Conservation (phyloP, 371 early-diverging fungal species). For the Mucor lusitanicus region DNA sequence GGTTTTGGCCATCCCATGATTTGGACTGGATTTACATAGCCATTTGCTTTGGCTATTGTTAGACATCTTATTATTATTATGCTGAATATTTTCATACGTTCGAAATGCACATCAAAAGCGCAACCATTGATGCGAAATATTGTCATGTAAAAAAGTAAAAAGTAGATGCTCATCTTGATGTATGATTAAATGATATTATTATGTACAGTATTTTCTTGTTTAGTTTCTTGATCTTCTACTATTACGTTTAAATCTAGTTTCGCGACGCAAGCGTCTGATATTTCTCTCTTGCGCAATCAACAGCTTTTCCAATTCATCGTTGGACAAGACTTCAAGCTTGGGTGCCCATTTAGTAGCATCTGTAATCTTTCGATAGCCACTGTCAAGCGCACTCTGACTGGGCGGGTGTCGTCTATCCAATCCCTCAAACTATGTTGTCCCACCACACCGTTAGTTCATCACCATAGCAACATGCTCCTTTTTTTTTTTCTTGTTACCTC, state of each 20-base stretch:
- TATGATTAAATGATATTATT: not conserved
- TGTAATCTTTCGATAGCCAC: constrained; percentile 62
- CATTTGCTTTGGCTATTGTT: too few relatives aligned
- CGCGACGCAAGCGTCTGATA: constrained; percentile 40
- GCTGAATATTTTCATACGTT: too few relatives aligned
- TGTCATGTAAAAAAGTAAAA: too few relatives aligned
- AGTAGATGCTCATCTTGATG: too few relatives aligned
- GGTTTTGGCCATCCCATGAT: too few relatives aligned
- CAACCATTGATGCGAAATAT: too few relatives aligned
- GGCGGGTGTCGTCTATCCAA: constrained; percentile 44
- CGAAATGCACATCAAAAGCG: too few relatives aligned
- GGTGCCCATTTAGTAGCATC: constrained; percentile 81
- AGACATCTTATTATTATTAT: too few relatives aligned
- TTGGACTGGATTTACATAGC: too few relatives aligned
- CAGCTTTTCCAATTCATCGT: constrained; percentile 79
- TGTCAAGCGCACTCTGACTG: constrained; percentile 39
- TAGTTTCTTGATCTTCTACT: constrained; percentile 1
- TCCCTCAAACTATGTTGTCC: constrained; percentile 28
- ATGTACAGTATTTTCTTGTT: not conserved
- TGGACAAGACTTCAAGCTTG: constrained; percentile 69
- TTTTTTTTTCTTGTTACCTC: too few relatives aligned
- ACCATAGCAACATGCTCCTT: too few relatives aligned
- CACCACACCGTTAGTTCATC: too few relatives aligned
- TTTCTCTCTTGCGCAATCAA: constrained; percentile 78
- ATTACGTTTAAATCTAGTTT: constrained; percentile 21